Percentiles rank a stretch among this genome's conserved stretches.
phyloP scores from a whole-genome alignment of 2,329 filamentous ascomycete species.

The Curvularia sp. region DNA sequence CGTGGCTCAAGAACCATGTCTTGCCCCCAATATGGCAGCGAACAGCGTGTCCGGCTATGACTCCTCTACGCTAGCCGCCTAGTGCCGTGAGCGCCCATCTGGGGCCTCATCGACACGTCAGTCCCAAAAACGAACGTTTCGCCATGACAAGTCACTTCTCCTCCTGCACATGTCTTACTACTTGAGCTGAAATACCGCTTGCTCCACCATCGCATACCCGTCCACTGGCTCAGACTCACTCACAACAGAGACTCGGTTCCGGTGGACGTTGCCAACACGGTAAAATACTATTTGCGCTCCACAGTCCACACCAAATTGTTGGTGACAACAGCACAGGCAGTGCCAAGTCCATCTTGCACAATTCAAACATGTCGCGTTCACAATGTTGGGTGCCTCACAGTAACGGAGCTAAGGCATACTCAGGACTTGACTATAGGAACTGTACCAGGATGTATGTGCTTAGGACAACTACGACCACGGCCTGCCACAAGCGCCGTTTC shows the following conservation, averaged over 20 bases:
- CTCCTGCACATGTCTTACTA: not conserved
- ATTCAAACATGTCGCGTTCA: not conserved
- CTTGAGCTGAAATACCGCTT: conserved; percentile 1
- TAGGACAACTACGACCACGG: not conserved
- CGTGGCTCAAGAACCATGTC: not conserved
- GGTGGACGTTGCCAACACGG: not conserved
- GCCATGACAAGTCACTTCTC: not conserved
- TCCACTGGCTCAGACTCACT: conserved; percentile 1
- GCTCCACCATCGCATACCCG: conserved; percentile 6
- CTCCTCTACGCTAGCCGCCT: not conserved
- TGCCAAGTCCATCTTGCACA: not conserved
- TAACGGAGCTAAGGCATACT: not conserved
- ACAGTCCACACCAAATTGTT: not conserved
- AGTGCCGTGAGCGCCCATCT: not conserved
- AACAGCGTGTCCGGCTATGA: conserved; percentile 7
- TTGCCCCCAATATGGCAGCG: not conserved
- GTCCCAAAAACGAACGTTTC: not conserved
- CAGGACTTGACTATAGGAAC: not conserved
- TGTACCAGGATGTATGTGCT: not conserved
- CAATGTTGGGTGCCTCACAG: not conserved
- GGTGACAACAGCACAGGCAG: not conserved
- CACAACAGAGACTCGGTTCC: not conserved
- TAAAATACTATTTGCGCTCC: not conserved
- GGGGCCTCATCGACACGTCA: conserved; percentile 14
- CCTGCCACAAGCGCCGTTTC: not conserved